Base-by-base conservation (phyloP, 2,329 filamentous ascomycete species). In the Colletotrichum cuscutae region DNA sequence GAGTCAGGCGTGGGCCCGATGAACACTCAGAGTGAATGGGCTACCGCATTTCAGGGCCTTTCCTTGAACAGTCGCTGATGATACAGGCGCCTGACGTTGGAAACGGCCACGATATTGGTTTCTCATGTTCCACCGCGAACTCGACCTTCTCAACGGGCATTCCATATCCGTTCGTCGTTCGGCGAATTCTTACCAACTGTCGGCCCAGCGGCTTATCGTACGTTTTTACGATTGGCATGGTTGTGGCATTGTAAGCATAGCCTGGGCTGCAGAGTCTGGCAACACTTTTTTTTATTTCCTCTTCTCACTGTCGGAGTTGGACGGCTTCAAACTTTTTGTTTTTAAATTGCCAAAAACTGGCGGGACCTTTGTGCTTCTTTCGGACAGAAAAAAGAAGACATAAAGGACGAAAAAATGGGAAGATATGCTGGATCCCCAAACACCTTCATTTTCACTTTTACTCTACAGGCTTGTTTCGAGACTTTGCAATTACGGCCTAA, bases 41-140 rank as follows among this genome's bases (percentile, higher is more conserved):
- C 87, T 30, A 84, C 85, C 65, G 82, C 87, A 6, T 94, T 94
- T 80, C 92, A 95, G 80, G 89, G 92, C 11, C 84, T 95, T 22
- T 95, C 93, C 2, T 87, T 95, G 75, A 93, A 93, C 78, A 89
- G 89, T 75, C 88, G 88, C 73, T 90, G 78, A 83, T 74, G 26
- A 37, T 11, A 5, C 32, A 35, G 58, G 30, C 32, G 22, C 19
- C 26, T 15, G 19, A 11, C 53, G 11, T 63, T 22, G 46, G 32
- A 28, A 63, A n/a, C 8, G 28, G 24, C 4, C 28, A 35, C n/a
- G 46, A 35, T 19, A 53, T n/a, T 32, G 12, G n/a, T n/a, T 54
- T 22, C 32, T 46, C 46, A 52, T 42, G 37, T 58, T 62, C 30
- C 37, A 37, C 49, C 9, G 4, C 32, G 9, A 35, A 15, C 53